These are phyloP conservation scores for Pichia deserticola DNA, from an alignment of 805 yeast genomes.

Conservation along the genomic window DNA sequence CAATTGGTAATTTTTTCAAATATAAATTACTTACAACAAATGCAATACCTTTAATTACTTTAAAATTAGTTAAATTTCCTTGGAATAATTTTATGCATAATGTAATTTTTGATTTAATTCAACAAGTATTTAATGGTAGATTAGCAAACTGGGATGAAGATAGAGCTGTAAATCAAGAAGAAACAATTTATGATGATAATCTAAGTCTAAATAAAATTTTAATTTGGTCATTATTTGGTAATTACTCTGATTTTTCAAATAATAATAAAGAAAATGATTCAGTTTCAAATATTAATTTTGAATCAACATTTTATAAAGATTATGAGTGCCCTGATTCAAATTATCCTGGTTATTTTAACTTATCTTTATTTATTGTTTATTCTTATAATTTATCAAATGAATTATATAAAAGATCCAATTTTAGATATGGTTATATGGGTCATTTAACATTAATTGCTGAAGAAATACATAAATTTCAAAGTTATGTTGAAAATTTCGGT, in stretches of 20 bases:
- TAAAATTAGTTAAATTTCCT: constrained; percentile 72
- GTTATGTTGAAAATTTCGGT: constrained; percentile 29
- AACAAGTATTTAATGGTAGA: constrained; percentile 81
- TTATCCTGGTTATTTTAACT: constrained; percentile 27
- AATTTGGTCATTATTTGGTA: constrained; percentile 31
- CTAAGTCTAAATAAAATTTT: constrained; percentile 27
- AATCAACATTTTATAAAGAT: constrained; percentile 2
- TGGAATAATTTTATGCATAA: constrained; percentile 98
- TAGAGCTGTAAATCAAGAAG: constrained; percentile 28
- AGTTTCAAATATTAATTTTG: neutral
- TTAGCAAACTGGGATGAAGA: constrained; percentile 32
- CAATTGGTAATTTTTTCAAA: constrained; percentile 79
- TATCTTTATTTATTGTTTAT: constrained; percentile 24
- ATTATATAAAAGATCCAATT: constrained; percentile 29
- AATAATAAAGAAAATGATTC: constrained; percentile 1
- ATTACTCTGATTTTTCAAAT: constrained; percentile 19
- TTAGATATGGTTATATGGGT: constrained; percentile 54
- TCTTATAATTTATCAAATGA: constrained; percentile 24
- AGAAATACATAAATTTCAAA: constrained; percentile 48
- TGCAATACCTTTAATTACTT: constrained; percentile 54
- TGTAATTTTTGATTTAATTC: constrained; percentile 91
- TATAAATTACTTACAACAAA: constrained; percentile 65
- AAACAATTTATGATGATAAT: constrained; percentile 28
- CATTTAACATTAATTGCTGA: constrained; percentile 51
- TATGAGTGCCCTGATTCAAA: constrained; percentile 13